Percentiles rank a stretch among this genome's conserved stretches.
These are phyloP conservation scores for Mucor indicus DNA, from an alignment of 371 early-diverging fungal species.

Conservation along the genomic window DNA sequence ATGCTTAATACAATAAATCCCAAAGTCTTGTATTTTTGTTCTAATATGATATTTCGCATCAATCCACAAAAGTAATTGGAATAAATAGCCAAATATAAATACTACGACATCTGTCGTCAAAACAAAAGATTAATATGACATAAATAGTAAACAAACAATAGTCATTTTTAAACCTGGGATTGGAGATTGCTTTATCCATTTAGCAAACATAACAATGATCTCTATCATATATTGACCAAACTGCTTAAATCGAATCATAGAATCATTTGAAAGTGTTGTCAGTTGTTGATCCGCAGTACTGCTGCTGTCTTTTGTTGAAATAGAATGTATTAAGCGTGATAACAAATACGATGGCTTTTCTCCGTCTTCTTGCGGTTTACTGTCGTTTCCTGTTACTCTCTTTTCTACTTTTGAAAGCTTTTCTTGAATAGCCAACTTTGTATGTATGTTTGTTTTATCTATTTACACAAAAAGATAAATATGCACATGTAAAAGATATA, in stretches of 20 bases:
- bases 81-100: slow-evolving; percentile 42
- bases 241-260: slow-evolving; percentile 25
- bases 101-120: slow-evolving; percentile 24
- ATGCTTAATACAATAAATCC: slow-evolving; percentile 49
- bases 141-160: too few relatives aligned
- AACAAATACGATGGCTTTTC: slow-evolving; percentile 17
- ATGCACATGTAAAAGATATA: not conserved
- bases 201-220: slow-evolving; percentile 48
- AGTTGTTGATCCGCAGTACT: too few relatives aligned
- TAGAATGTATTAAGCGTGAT: slow-evolving; percentile 22
- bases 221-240: slow-evolving; percentile 45
- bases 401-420: slow-evolving; percentile 38
- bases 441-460: slow-evolving; percentile 34
- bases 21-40: slow-evolving; percentile 48
- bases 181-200: slow-evolving; percentile 62
- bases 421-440: slow-evolving; percentile 28
- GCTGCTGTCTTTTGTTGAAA: too few relatives aligned
- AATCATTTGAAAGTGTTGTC: slow-evolving; percentile 8
- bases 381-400: slow-evolving; percentile 17
- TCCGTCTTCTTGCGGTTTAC: too few relatives aligned
- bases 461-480: not conserved
- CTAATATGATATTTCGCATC: slow-evolving; percentile 53
- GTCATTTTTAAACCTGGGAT: slow-evolving; percentile 50
- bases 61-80: slow-evolving; percentile 43
- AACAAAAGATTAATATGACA: too few relatives aligned